Evolutionary conservation across 345 rosid species (phyloP), one percentile per base, ranked within the genome.

Genomic region (Sapria himalayana): DNA sequence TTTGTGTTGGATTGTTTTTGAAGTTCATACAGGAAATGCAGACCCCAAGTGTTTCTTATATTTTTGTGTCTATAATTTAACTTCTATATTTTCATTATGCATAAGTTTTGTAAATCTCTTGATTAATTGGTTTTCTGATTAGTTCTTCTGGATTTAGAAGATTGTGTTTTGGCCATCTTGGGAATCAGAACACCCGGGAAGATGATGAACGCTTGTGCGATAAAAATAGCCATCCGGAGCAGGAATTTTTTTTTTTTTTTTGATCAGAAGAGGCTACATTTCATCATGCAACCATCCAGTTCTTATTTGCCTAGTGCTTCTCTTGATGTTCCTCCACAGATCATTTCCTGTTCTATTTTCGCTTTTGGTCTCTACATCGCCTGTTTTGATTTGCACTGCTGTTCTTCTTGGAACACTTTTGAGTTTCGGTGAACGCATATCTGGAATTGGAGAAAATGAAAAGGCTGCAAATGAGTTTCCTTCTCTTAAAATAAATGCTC

Each of bases 321-420:
- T 57, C 65, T 49, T 70, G 60, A 48, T 77, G 42, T 46, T 70
- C 43, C 49, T 91, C 58, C 71, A 74, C 59, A 73, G 74, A 70
- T 66, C 74, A 41, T 91, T 64, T 55, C 99, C 99, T 19, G 55
- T 75, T 51, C 36, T 70, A 65, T 80, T 91, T 59, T 68, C 89
- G 43, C 57, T 78, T 1, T 61, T 91, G 65, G 66, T 84, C 16
- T 65, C 92, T 51, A 78, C 80, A 21, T 91, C 96, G 57, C 99
- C 99, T 62, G 75, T 84, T 59, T 65, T 84, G 69, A 70, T 80
- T 14, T 91, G 89, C 42, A 77, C 99, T 47, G 85, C 89, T 48
- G 50, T 77, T 54, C 67, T 84, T 65, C 95, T 84, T 49, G 95
- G 93, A 18, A 56, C 77, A 3, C 74, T 91, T 44, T 60, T 91